Percentiles rank a stretch among this genome's conserved stretches.
Evolutionary conservation across 2,329 filamentous ascomycete genomes (phyloP).

Genomic region (Diaporthe aspalathi): DNA sequence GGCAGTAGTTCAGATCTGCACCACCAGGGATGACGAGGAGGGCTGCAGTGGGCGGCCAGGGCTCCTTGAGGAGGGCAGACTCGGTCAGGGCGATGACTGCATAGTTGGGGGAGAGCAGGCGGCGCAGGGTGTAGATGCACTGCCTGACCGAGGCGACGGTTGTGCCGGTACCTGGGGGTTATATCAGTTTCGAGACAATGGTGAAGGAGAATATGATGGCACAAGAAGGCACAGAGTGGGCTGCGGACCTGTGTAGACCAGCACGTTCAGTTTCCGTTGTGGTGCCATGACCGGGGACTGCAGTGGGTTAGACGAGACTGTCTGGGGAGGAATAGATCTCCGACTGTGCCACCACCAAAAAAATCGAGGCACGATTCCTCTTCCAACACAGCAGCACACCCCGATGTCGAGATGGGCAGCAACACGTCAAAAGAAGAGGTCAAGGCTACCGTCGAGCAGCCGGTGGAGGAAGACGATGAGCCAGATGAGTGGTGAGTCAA

Average conservation of each 20-base stretch:
- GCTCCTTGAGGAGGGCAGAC: constrained; percentile 85
- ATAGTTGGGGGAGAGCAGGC: constrained; percentile 89
- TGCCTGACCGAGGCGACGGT: constrained; percentile 91
- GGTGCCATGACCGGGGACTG: constrained; percentile 65
- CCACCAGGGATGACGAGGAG: constrained; percentile 93
- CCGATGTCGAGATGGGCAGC: constrained; percentile 37
- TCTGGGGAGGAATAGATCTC: not conserved
- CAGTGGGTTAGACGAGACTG: not conserved
- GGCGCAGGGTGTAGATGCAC: constrained; percentile 86
- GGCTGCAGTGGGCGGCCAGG: constrained; percentile 88
- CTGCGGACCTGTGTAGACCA: constrained; percentile 85
- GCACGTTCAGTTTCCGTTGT: constrained; percentile 82
- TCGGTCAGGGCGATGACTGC: constrained; percentile 89
- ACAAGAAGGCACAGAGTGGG: not conserved
- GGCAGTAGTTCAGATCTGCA: constrained; percentile 92
- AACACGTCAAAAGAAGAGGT: constrained; percentile 67
- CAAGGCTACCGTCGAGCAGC: constrained; percentile 50
- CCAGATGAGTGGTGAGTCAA: constrained; percentile 88
- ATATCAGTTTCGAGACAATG: constrained; percentile 42
- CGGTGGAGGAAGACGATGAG: constrained; percentile 79
- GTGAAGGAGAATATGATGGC: constrained; percentile 29
- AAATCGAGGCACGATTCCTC: constrained; percentile 2
- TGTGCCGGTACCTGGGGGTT: constrained; percentile 77
- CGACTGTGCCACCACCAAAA: constrained; percentile 29
- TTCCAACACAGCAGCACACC: constrained; percentile 43